Evolutionary conservation across 192 early-diverging fungal genomes (phyloP), one percentile per base, ranked within the genome.

Genomic region (Backusella macrospora): DNA sequence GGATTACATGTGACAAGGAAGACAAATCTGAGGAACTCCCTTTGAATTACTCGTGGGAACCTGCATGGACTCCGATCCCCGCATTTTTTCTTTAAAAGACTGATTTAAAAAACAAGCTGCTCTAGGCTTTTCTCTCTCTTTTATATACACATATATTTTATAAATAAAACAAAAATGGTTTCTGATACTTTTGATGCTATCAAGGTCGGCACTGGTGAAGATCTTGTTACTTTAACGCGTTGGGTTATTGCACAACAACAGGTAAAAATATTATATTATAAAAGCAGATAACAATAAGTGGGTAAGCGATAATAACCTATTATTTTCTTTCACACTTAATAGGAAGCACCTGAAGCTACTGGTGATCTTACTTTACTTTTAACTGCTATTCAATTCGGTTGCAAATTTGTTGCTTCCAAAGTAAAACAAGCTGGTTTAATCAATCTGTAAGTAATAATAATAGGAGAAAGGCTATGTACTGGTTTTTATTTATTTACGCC

Each of bases 361-460:
- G 98, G 98, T 74, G 98, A 99, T 84, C 90, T 99, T 68, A 93
- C 95, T 38, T 82, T 98, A 26, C 91, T 98, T 16, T 88, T 99
- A 71, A 90, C 87, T 71, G 86, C 96, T 21, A 93, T 99, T 82
- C 93, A 95, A 77, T 87, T 95, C 62, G 95, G 96, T 26, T 97
- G 96, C 87, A 99, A 98, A 83, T 99, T 96, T 83, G 96, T 99
- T 68, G 94, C 96, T 74, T 92, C 96, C 66, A 96, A 96, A 67
- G 96, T 99, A 74, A 90, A 95, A 75, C 96, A 98, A 86, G 96
- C 98, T 64, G 92, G 96, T 73, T 89, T 99, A 21, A 87, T 99
- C 78, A 96, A 97, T 86, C 90, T 99, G 93, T 94, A 88, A 81
- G 80, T 64, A 59, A 4, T 26, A 59, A 59, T 12, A 10, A 23